Evolutionary conservation across 306 rosid species (phyloP), one percentile per base, ranked within the genome.

Genomic region (Vigna hirtella): DNA sequence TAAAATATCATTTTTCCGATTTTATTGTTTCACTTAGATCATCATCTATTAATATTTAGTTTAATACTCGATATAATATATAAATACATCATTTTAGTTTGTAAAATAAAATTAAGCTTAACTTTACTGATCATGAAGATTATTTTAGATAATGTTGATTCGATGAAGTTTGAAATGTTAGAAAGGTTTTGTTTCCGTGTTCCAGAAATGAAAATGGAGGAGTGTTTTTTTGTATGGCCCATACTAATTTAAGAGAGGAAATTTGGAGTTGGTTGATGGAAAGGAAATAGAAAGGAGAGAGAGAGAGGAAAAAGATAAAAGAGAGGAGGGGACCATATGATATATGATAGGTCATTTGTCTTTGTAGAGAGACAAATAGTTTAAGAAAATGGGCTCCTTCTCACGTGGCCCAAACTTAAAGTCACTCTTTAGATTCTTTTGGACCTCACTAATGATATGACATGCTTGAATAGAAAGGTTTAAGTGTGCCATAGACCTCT

Each of bases 341-440:
- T 24, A 48, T 20, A 20, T 20, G 67, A 2, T 26, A 26, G 28
- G 28, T 7, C 10, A 7, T 40, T 80, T 83, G 81, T 79, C 81
- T 75, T 42, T 66, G 2, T 36, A 42, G 47, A 42, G 47, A 68
- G 52, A 66, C 66, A 63, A 71, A 77, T 78, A 82, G 81, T 48
- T 36, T 71, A 38, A 82, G 75, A 56, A 34, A 50, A 79, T 81
- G 86, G 87, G 85, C 74, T 77, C 66, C 84, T 83, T 49, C 38
- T 3, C 52, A 4, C 1, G 48, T 70, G 86, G 78, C 84, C 82
- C 82, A 77, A 66, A 73, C 76, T 73, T 2, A 40, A 79, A 66
- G 59, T 36, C 56, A 30, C 84, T 77, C 50, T 72, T 83, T 47
- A 83, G 89, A 86, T 86, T 84, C 88, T 84, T 43, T 63, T 70